Base-by-base conservation (phyloP, 805 yeast genomes). In the Yamadazyma tumulicola region DNA sequence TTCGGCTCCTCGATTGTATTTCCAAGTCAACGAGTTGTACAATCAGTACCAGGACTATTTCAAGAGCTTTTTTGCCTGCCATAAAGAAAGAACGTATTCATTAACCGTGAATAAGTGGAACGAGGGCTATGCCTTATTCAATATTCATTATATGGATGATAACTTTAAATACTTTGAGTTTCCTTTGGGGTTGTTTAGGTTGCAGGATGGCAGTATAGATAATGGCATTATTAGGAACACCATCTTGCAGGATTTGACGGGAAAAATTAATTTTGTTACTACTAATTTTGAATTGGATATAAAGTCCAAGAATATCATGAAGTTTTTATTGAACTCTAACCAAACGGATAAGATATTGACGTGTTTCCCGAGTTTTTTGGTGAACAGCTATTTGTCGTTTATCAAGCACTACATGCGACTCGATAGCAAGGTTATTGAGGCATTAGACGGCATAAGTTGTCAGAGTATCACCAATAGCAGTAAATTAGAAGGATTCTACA, bases 31-130 rank as follows among this genome's bases (percentile, higher is more conserved):
- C 36, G 51, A 52, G 20, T 26, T 52, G 12, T 52, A 45, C 29
- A 35, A 44, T 18, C 43, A 45, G 16, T 53, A 46, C 35, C 49
- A 46, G 31, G 40, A 35, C 16, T 47, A 49, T 27, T 53, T 55
- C 27, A 33, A 39, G 19, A 19, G 37, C 10, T 48, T 44, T 26
- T 52, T 52, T 25, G 25, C 29, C 16, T 31, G 26, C 9, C 35
- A 32, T 5, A 27, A 32, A 8, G 38, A 44, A 26, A 32, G 36
- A 7, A 34, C 31, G 18, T 38, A 51, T 19, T 47, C 52, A 8
- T 26, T 54, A 9, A 46, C 56, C 6, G 40, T 48, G 20, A 53
- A 53, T 35, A 43, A 46, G 22, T 55, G 55, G 57, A 19, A 31
- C 14, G 39, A 35, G 21, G 23, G 41, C 3, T 45, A 37, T 30